Evolutionary conservation across 225 moss, liverwort and hornwort genomes (phyloP), one percentile per base, ranked within the genome.

Genomic region (Sphagnum contortum): DNA sequence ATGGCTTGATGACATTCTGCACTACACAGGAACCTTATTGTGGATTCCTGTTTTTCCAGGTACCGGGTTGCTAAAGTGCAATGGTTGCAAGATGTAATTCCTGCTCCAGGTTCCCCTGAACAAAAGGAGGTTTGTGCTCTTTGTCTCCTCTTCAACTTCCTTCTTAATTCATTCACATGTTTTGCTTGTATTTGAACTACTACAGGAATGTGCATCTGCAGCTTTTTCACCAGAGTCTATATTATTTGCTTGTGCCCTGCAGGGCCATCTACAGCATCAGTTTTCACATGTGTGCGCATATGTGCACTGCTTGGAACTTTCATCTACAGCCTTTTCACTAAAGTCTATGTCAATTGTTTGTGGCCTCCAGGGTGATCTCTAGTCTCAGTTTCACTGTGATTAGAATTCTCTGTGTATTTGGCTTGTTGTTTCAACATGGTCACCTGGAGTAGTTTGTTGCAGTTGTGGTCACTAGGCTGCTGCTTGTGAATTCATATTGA

Each of bases 51-150:
- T 29, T 29, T 67, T 61, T 57, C 44, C 75, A 94, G 94, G 61
- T 94, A 94, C 63, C 89, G 94, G 54, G 86, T 95, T 55, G 91
- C 89, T 7, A 83, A 80, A 76, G 94, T 91, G 65, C 82, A 95
- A 73, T 91, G 91, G 89, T 57, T 95, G 59, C 67, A 88, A 49
- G 94, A 95, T 77, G 72, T 68, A 57, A 66, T 79, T 46, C 78
- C 76, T 66, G 55, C 81, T 59, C 82, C 70, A 60, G 83, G 80
- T 68, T 82, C 94, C 65, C 66, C 65, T 2, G 91, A 89, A 72
- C 81, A 81, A 72, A 81, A 78, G 68, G 65, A 81, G 87, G 94
- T 94, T 58, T 55, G 57, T 73, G 29, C 10, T 49, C 51, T 70
- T 55, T 9, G n/a, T 5, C 2, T 55, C 45, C 53, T 50, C 6